Base-by-base conservation (phyloP, 2,329 filamentous ascomycete species). In the Chaetomium globosum region DNA sequence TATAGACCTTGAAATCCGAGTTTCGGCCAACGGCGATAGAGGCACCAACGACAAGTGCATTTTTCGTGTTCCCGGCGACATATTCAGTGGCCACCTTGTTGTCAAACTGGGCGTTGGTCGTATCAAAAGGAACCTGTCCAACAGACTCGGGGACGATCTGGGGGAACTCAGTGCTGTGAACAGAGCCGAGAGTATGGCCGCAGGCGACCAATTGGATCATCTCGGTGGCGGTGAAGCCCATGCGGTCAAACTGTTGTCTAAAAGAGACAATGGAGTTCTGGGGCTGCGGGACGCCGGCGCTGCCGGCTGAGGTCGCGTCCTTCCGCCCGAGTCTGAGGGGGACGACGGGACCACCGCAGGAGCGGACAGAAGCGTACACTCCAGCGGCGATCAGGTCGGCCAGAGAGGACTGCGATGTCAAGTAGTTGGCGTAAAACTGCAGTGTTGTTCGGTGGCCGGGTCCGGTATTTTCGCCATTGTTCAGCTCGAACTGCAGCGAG, bases 151-250 rank as follows among this genome's bases (percentile, higher is more conserved):
- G 77, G 1, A 86, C 81, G 51, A 88, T 81, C 9, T 80, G 76
- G 0, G 83, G 82, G 66, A 86, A 86, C 67, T 86, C 79, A 10
- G 73, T 71, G 30, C 77, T 76, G 74, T 88, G 86, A 8, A 88
- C 85, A 19, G 85, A 83, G 26, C 86, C 86, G 26, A 89, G 73
- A 0, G 83, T 84, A 72, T 89, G 86, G 2, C 86, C 86, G 71
- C 86, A 89, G 10, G 85, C 85, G 1, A 81, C 81, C 28, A 86
- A 77, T 70, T 84, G 80, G 51, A 88, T 86, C 84, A 87, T 88
- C 68, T 88, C 83, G 19, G 78, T 73, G 12, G 73, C 73, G 59
- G 74, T 80, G 74, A 87, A 87, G 6, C 86, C 86, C 79, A 87
- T 84, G 58, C 85, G 80, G 6, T 75, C 64, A 69, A 88, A 88